Evolutionary conservation across 306 rosid genomes (phyloP).

Genomic region (Rubus idaeus): DNA sequence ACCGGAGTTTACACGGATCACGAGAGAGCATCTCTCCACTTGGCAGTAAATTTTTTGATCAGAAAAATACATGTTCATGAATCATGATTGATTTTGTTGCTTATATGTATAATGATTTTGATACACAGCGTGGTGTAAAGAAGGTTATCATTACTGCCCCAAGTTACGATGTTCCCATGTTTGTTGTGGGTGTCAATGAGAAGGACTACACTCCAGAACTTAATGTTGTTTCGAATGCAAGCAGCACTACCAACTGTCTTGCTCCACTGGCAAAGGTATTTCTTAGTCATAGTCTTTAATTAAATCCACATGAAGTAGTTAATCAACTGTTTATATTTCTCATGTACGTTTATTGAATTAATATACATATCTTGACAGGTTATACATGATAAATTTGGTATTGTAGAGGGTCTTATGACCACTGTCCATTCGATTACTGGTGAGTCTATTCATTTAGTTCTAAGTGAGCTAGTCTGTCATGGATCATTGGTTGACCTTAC

Average conservation of each 20-base stretch:
- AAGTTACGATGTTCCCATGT: conserved; percentile 89
- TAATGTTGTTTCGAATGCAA: conserved; percentile 84
- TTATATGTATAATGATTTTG: not conserved
- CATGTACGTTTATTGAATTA: not conserved
- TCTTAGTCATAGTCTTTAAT: not conserved
- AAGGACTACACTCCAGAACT: conserved; percentile 76
- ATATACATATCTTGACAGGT: conserved; percentile 38
- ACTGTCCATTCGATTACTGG: conserved; percentile 90
- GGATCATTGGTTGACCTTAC: not conserved
- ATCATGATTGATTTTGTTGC: not conserved
- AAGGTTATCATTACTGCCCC: conserved; percentile 93
- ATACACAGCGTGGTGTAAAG: conserved; percentile 59
- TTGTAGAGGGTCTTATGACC: conserved; percentile 95
- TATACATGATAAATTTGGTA: conserved; percentile 84
- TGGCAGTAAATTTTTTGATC: conserved; percentile 25
- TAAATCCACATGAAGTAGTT: not conserved
- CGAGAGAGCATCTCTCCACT: not conserved
- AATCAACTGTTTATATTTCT: not conserved
- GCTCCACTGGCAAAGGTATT: conserved; percentile 86
- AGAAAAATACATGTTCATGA: not conserved
- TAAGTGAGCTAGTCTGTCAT: not conserved
- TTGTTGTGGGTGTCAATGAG: conserved; percentile 94
- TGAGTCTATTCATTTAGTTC: conserved; percentile 12
- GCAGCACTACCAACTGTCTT: conserved; percentile 96
- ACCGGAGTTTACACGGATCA: not conserved